Evolutionary conservation across 1,284 basidiomycete genomes (phyloP).

Genomic region (Rhodofomes roseus): DNA sequence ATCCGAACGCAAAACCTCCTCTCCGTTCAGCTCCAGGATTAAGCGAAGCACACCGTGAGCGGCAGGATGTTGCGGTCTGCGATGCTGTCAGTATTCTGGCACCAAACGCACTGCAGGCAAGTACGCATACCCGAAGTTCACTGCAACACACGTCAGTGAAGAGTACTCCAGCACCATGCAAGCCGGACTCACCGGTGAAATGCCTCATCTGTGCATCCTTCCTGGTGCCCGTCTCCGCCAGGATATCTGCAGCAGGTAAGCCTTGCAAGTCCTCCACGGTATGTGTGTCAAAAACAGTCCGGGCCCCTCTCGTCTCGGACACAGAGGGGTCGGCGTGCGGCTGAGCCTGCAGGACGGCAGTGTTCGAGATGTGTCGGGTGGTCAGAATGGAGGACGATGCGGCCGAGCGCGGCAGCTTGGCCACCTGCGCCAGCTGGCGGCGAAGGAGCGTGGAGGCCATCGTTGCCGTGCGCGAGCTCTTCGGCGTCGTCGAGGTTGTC

Average conservation of each 20-base stretch:
- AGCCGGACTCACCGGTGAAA: constrained; percentile 71
- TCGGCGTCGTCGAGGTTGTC: constrained; percentile 28
- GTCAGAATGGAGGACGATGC: constrained; percentile 16
- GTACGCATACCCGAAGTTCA: constrained; percentile 79
- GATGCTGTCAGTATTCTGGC: neutral
- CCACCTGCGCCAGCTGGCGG: constrained; percentile 37
- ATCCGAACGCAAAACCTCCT: constrained; percentile 89
- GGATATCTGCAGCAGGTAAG: constrained; percentile 72
- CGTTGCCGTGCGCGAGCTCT: constrained; percentile 22
- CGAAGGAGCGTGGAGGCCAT: constrained; percentile 55
- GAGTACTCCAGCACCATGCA: constrained; percentile 3
- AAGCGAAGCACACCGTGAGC: constrained; percentile 98
- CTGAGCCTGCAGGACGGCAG: constrained; percentile 21
- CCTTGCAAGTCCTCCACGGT: constrained; percentile 82
- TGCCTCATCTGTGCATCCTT: constrained; percentile 86
- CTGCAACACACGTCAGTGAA: constrained; percentile 34
- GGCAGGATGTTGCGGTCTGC: constrained; percentile 94
- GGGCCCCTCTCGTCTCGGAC: constrained; percentile 29
- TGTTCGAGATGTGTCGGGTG: constrained; percentile 22
- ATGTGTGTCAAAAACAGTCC: constrained; percentile 58
- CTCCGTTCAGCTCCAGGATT: constrained; percentile 97
- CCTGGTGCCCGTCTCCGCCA: constrained; percentile 70
- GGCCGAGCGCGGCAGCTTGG: constrained; percentile 24
- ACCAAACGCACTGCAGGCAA: neutral
- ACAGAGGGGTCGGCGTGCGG: constrained; percentile 13